A percentile compares a stretch with the other conserved stretches of the same genome.
Conservation (phyloP, 805 yeast genomes). For the Candida lessepsii region DNA sequence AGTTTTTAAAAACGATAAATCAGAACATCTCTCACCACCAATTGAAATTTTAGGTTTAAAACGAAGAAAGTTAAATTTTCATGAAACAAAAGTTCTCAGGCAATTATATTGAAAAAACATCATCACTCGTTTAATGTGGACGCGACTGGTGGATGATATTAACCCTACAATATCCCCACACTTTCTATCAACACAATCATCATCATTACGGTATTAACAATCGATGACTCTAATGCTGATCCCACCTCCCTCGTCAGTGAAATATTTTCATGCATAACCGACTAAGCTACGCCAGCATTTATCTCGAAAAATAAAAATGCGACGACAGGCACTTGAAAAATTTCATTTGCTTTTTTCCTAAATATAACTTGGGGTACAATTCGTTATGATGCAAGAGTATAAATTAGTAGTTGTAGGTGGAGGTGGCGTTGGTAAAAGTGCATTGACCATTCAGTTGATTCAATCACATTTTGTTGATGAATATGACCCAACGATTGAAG, state of each 20-base stretch:
- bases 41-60: too few species aligned
- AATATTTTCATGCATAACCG: constrained; percentile 1
- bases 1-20: too few species aligned
- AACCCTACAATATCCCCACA: too few species aligned
- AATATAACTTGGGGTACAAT: not conserved
- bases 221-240: not conserved
- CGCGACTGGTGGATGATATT: too few species aligned
- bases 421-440: constrained; percentile 98
- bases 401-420: constrained; percentile 97
- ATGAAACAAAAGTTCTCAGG: too few species aligned
- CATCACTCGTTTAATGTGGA: too few species aligned
- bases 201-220: too few species aligned
- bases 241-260: not conserved
- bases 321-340: constrained; percentile 8
- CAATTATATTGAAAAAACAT: too few species aligned
- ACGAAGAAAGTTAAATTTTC: too few species aligned
- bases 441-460: constrained; percentile 90
- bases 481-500: constrained; percentile 97
- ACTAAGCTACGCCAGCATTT: constrained; percentile 3
- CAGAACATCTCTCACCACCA: too few species aligned
- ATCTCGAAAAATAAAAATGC: constrained; percentile 6
- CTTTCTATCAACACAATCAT: too few species aligned
- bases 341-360: constrained; percentile 7
- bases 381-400: constrained; percentile 61
- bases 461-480: constrained; percentile 96